A percentile compares a stretch with the other conserved stretches of the same genome.
These are phyloP conservation scores for Rugonectria rugulosa DNA, from an alignment of 2,329 filamentous ascomycete genomes.

Conservation along the genomic window DNA sequence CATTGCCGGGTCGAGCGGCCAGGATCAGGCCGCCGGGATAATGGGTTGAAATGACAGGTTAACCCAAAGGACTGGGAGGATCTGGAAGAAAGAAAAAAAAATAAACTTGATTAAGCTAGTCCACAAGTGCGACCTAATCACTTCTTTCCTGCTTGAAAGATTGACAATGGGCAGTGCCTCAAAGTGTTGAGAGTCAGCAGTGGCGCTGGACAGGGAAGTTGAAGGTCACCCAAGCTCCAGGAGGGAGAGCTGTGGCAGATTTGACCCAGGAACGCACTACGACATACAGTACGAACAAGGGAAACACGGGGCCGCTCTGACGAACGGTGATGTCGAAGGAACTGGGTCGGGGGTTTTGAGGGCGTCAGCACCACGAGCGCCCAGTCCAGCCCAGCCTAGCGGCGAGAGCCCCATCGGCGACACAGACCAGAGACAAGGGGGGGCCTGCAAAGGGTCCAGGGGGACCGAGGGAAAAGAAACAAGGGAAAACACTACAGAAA, in stretches of 20 bases:
- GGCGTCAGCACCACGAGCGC: constrained; percentile 10
- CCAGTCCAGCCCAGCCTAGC: constrained; percentile 14
- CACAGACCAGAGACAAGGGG: constrained; percentile 15
- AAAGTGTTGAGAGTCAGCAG: constrained; percentile 31
- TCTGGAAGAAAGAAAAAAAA: too few species aligned
- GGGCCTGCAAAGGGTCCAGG: constrained; percentile 8
- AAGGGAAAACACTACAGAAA: constrained; percentile 1
- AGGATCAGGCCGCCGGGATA: constrained; percentile 30
- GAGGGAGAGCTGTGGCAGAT: constrained; percentile 13
- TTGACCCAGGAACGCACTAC: not conserved
- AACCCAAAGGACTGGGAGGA: constrained; percentile 23
- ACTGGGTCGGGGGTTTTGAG: constrained; percentile 6
- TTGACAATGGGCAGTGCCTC: constrained; percentile 4
- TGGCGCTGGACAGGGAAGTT: constrained; percentile 27
- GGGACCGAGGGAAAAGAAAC: constrained; percentile 7
- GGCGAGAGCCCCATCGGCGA: constrained; percentile 11
- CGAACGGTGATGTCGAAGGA: constrained; percentile 23
- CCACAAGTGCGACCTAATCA: constrained; percentile 15
- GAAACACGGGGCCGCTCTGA: constrained; percentile 23
- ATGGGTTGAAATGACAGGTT: constrained; percentile 26
- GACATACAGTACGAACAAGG: not conserved
- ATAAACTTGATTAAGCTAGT: constrained; percentile 20
- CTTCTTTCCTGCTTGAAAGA: not conserved
- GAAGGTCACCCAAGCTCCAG: not conserved
- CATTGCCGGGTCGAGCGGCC: constrained; percentile 10